Base-by-base conservation (phyloP, 2,329 filamentous ascomycete genomes). In the Pyrenophora teres region DNA sequence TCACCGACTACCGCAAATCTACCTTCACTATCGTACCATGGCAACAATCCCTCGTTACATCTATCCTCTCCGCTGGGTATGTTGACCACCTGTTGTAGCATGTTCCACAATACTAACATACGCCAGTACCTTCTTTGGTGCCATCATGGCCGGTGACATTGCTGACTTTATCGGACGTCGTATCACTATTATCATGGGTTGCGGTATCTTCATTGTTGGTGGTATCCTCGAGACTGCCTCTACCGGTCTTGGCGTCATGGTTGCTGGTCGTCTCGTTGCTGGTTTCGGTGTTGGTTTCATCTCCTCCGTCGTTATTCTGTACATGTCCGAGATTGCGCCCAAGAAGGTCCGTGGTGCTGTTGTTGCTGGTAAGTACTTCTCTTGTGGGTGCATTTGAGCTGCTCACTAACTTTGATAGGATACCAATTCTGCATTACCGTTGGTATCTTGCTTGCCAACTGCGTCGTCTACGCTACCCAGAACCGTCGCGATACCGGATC, bases 341-440 rank as follows among this genome's bases (percentile, higher is more conserved):
- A 63, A 63, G 70, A 92, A 90, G 76, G 87, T 94, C 62, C 85
- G 89, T 72, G 89, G 89, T 71, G 86, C 88, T 48, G 80, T 92
- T 46, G 89, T 93, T 30, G 84, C 88, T 3, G 59, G 56, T 9
- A 38, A 48, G 44, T 48, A 30, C 19, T 40, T 18, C 31, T 19
- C n/a, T 4, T 7, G 8, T 2, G n/a, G 18, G 32, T 7, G 21
- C 30, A n/a, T 9, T 12, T 10, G 27, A 30, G 3, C 10, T 13
- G 12, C 10, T 12, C 27, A 10, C 16, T 52, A 6, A 52, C 27
- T 32, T 16, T 16, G 3, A 21, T 19, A 52, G 50, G 50, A 7
- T 92, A 92, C 79, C 89, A 92, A 73, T 92, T 92, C 80, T 90
- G 87, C 75, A 87, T 92, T 71, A 92, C 89, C 60, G 83, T 92